Evolutionary conservation across 495 filamentous ascomycete genomes (phyloP), one percentile per base, ranked within the genome.

Genomic region (Lophiostoma macrostomum): DNA sequence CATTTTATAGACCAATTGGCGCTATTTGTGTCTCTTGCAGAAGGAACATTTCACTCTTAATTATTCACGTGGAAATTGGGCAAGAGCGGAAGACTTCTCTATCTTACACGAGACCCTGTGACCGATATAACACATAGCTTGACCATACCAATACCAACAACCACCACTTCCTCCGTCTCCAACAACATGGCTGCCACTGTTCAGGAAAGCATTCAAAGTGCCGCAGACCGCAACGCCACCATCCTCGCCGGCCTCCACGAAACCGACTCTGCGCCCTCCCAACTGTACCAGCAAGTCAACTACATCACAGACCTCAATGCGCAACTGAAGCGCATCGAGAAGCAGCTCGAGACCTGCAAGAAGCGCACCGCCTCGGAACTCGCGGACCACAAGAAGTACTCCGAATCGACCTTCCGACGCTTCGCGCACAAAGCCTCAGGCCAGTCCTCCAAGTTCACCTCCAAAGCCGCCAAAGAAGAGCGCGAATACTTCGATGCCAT

Each of bases 301-400:
- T 71, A 71, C 52, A 61, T 77, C 41, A 39, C 39, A 5, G 65
- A 73, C 39, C 69, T 78, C 28, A 50, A 70, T 11, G 42, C 37
- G 23, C 58, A 73, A 29, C 53, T 76, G 25, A 39, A 42, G 4
- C 34, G 46, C 1, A 38, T 58, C 10, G 45, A 61, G 27, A 56
- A 50, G 16, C 44, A 46, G 22, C 42, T 70, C 10, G 40, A 41
- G 5, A 28, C 51, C 6, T 53, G 71, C 19, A 65, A 70, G 32
- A 32, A 23, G 7, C 58, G 60, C 24, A 69, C 70, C 27, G 53
- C 57, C 18, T 67, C 68, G 30, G 74, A 78, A 56, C 67, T 74
- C 28, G 67, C 70, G 30, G 74, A 76, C 14, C 75, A 77, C 56
- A 64, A 73, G 29, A 71, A 68, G 48, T 74, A 74, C 53, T 74